Conservation (phyloP, 2,329 filamentous ascomycete genomes). For the Fusarium sp. region DNA sequence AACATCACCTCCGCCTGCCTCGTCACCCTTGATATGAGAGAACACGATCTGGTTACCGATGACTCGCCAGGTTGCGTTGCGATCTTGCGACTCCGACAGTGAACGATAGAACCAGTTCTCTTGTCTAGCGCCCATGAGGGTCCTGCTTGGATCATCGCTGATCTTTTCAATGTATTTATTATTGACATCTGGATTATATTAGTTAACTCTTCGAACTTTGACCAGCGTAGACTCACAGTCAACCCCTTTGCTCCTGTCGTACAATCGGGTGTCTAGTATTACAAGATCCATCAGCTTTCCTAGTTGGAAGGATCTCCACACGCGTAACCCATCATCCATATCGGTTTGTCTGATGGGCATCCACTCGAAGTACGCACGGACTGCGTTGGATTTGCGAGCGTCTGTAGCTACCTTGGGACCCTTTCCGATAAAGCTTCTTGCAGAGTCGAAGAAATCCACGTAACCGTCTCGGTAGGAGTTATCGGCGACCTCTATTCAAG, state of each 20-base stretch:
- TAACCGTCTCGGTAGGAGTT: slow-evolving; percentile 8
- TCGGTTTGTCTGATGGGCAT: slow-evolving; percentile 15
- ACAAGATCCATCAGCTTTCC: slow-evolving; percentile 8
- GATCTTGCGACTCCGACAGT: background rate
- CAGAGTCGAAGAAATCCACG: background rate
- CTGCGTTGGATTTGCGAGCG: slow-evolving; percentile 9
- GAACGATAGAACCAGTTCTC: slow-evolving; percentile 18
- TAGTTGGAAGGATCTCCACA: background rate
- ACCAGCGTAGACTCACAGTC: background rate
- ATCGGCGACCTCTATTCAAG: background rate
- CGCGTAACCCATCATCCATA: slow-evolving; percentile 1
- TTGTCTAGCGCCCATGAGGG: background rate
- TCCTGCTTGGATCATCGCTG: slow-evolving; percentile 3
- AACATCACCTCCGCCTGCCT: background rate
- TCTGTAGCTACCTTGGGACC: background rate
- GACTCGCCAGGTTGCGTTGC: slow-evolving; percentile 7
- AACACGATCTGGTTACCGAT: slow-evolving; percentile 10
- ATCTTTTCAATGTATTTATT: background rate
- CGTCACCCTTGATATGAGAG: slow-evolving; percentile 6
- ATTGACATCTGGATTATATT: background rate
- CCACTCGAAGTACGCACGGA: slow-evolving; percentile 12
- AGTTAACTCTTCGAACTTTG: accelerated
- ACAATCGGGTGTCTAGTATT: slow-evolving; percentile 5
- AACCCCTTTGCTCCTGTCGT: slow-evolving; percentile 7
- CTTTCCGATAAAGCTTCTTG: background rate